A percentile compares a stretch with the other conserved stretches of the same genome.
These are phyloP conservation scores for Picea abies DNA, from an alignment of 83 land plant genomes.

Conservation along the genomic window DNA sequence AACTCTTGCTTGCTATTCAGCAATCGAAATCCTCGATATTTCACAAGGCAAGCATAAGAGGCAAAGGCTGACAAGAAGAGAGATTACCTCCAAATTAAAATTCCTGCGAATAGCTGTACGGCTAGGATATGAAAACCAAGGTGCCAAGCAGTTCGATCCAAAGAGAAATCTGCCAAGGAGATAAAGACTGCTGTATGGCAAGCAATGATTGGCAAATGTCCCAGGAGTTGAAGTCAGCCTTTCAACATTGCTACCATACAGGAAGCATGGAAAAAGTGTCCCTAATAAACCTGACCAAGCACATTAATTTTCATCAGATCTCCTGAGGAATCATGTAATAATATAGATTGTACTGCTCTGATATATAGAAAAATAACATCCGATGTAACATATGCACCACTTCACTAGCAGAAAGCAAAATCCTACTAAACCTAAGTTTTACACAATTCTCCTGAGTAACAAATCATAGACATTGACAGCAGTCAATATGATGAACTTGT, in stretches of 20 bases:
- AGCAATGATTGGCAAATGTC: slow-evolving; percentile 72
- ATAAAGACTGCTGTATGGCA: slow-evolving; percentile 74
- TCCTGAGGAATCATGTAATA: not conserved
- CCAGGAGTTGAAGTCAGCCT: slow-evolving; percentile 62
- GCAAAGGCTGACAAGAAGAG: not conserved
- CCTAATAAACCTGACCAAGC: slow-evolving; percentile 78
- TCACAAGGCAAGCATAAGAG: not conserved
- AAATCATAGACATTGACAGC: not conserved
- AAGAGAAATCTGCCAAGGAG: slow-evolving; percentile 73
- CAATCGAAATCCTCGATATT: not conserved
- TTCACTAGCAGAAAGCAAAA: not conserved
- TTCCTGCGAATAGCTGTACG: slow-evolving; percentile 76
- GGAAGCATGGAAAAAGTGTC: slow-evolving; percentile 75
- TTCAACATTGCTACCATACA: slow-evolving; percentile 86
- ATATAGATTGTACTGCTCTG: not conserved
- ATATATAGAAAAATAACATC: not conserved
- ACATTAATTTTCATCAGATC: not conserved
- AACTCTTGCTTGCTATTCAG: not conserved
- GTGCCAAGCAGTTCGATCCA: slow-evolving; percentile 76
- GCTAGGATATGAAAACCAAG: slow-evolving; percentile 70
- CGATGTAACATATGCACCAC: not conserved
- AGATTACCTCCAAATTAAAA: slow-evolving; percentile 81
- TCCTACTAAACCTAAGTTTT: not conserved
- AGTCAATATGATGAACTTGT: not conserved
- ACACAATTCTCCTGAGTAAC: not conserved